A percentile compares a stretch with the other conserved stretches of the same genome.
phyloP scores from a whole-genome alignment of 352 stramenopile genomes.

The Elongisporangium anandrum region DNA sequence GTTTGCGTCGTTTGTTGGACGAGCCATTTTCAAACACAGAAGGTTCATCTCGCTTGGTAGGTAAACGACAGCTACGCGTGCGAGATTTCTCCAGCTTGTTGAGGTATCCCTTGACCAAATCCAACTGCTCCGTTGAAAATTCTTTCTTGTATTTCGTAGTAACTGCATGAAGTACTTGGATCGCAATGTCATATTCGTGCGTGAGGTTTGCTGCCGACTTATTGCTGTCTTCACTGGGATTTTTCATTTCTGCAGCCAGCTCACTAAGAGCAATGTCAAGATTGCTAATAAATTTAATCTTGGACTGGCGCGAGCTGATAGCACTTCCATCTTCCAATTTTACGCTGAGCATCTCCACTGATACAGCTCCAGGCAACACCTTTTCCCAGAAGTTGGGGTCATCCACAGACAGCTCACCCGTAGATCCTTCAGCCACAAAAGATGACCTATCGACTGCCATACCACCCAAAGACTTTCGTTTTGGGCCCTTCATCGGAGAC shows the following conservation, averaged over 20 bases:
- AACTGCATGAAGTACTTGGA: conserved; percentile 76
- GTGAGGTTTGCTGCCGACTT: conserved; percentile 44
- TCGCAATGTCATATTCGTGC: conserved; percentile 85
- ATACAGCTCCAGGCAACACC: conserved; percentile 81
- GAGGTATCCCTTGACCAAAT: conserved; percentile 72
- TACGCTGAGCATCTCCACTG: conserved; percentile 81
- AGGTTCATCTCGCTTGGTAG: conserved; percentile 21
- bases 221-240: conserved; percentile 36
- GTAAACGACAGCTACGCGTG: conserved; percentile 67
- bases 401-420: conserved; percentile 90
- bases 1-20: conserved; percentile 20
- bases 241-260: conserved; percentile 62
- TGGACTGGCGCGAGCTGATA: conserved; percentile 71
- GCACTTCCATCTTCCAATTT: conserved; percentile 87
- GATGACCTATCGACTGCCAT: conserved; percentile 86
- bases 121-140: conserved; percentile 80
- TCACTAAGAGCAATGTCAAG: conserved; percentile 74
- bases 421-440: conserved; percentile 90
- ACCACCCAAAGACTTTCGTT: conserved; percentile 71
- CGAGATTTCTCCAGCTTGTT: conserved; percentile 79
- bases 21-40: conserved; percentile 7
- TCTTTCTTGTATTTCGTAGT: conserved; percentile 73
- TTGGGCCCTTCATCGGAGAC: conserved; percentile 40
- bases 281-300: conserved; percentile 89
- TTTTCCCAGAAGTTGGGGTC: conserved; percentile 97